Percentiles rank a stretch among this genome's conserved stretches.
Evolutionary conservation across 2,329 filamentous ascomycete genomes (phyloP).

Genomic region (Monosporascus ibericus): DNA sequence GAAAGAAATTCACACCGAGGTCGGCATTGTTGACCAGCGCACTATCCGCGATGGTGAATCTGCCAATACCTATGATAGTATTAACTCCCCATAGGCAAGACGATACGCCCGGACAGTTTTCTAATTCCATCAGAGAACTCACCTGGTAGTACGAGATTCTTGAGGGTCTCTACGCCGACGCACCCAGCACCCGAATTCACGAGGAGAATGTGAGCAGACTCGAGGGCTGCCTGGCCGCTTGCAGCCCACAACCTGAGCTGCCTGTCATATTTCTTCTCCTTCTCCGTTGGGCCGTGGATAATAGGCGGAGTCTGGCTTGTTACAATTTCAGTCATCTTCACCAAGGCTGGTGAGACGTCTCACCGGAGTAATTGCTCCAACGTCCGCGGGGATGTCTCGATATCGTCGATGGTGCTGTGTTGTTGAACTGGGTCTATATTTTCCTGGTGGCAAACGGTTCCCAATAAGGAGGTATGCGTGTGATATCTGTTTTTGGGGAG

Average conservation of each 20-base stretch:
- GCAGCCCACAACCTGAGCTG: constrained; percentile 95
- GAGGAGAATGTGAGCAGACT: constrained; percentile 85
- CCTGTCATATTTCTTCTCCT: constrained; percentile 81
- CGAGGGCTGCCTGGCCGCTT: constrained; percentile 81
- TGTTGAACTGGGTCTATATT: too few relatives aligned
- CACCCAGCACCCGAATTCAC: constrained; percentile 84
- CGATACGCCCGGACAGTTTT: background rate
- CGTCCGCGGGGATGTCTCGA: background rate
- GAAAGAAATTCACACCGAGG: constrained; percentile 93
- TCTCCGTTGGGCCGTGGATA: constrained; percentile 50
- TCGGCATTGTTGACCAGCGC: constrained; percentile 72
- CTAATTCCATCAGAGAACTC: constrained; percentile 10
- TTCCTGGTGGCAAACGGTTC: too few relatives aligned
- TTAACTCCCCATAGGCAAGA: constrained; percentile 12
- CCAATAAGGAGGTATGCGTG: too few relatives aligned
- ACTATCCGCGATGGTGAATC: constrained; percentile 85
- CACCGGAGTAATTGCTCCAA: background rate
- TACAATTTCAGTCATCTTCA: constrained; percentile 38
- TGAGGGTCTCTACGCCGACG: constrained; percentile 83
- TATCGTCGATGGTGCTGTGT: too few relatives aligned
- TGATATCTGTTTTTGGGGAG: too few relatives aligned
- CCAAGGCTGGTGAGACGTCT: constrained; percentile 1
- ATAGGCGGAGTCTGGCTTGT: constrained; percentile 40
- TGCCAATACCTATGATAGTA: constrained; percentile 62
- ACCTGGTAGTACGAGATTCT: constrained; percentile 94